A percentile compares a stretch with the other conserved stretches of the same genome.
These are phyloP conservation scores for Eimeria brunetti DNA, from an alignment of 169 alveolate genomes.

Conservation along the genomic window DNA sequence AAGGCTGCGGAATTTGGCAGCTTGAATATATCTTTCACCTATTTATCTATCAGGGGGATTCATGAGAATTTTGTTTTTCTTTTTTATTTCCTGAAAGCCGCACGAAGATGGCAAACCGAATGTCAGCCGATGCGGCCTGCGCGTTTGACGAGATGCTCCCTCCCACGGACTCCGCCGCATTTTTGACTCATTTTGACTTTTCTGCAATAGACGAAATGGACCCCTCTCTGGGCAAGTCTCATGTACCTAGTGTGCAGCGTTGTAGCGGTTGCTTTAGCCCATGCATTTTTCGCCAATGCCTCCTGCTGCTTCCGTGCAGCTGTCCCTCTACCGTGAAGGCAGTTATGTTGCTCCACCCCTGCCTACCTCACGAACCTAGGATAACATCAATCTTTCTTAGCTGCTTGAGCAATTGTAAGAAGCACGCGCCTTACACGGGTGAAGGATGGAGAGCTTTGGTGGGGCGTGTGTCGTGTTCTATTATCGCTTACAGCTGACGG, in stretches of 20 bases:
- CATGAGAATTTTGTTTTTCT: not conserved
- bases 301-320: not conserved
- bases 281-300: not conserved
- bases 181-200: slow-evolving; percentile 88
- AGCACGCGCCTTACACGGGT: not conserved
- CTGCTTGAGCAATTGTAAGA: not conserved
- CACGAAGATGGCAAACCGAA: slow-evolving; percentile 50
- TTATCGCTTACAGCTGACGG: slow-evolving; percentile 89
- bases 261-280: not conserved
- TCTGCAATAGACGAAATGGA: slow-evolving; percentile 95
- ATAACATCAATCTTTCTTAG: not conserved
- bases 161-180: slow-evolving; percentile 58
- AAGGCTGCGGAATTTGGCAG: not conserved
- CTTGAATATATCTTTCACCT: not conserved
- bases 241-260: not conserved
- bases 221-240: slow-evolving; percentile 91
- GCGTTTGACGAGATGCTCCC: slow-evolving; percentile 74
- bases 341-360: slow-evolving; percentile 3
- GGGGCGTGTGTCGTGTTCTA: slow-evolving; percentile 4
- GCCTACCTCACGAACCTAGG: not conserved
- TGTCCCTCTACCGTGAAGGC: not conserved
- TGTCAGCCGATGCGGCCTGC: slow-evolving; percentile 66
- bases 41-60: not conserved
- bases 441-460: not conserved
- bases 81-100: not conserved